A percentile compares a stretch with the other conserved stretches of the same genome.
phyloP scores from a whole-genome alignment of 768 basidiomycete genomes.

The Dentipellis fragilis region DNA sequence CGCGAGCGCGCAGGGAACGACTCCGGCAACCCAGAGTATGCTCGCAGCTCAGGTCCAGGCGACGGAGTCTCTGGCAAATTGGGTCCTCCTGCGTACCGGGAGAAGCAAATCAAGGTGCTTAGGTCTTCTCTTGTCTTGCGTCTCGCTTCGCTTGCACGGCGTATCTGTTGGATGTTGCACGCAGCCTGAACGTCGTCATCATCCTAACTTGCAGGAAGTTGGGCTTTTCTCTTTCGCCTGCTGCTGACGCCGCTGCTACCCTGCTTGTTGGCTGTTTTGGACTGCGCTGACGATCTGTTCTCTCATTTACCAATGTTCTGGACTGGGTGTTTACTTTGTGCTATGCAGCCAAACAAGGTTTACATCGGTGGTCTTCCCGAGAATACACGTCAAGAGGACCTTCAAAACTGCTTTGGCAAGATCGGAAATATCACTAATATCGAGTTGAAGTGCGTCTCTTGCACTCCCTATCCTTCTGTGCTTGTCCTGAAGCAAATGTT shows the following conservation, averaged over 20 bases:
- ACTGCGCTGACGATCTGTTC: constrained; percentile 37
- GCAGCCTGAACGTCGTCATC: constrained; percentile 18
- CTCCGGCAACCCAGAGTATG: constrained; percentile 9
- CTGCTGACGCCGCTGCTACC: constrained; percentile 20
- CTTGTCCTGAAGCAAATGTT: constrained; percentile 12
- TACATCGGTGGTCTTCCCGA: constrained; percentile 87
- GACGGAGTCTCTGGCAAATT: constrained; percentile 11
- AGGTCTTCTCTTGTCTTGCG: constrained; percentile 40
- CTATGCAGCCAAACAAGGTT: constrained; percentile 85
- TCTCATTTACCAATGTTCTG: constrained; percentile 31
- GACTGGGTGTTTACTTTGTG: constrained; percentile 53
- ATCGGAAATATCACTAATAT: constrained; percentile 67
- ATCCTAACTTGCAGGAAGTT: constrained; percentile 10
- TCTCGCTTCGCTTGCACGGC: constrained; percentile 5
- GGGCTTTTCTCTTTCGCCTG: constrained; percentile 16
- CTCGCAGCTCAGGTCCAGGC: constrained; percentile 12
- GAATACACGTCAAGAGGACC: constrained; percentile 76
- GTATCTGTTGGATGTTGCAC: constrained; percentile 21
- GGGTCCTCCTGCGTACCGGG: constrained; percentile 28
- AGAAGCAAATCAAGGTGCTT: constrained; percentile 86
- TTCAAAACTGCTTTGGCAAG: constrained; percentile 80
- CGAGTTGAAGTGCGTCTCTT: constrained; percentile 68
- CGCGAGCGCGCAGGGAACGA: constrained; percentile 9
- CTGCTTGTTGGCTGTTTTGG: constrained; percentile 21
- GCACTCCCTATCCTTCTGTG: background rate